Percentiles rank a stretch among this genome's conserved stretches.
Evolutionary conservation across 2,329 filamentous ascomycete species (phyloP).

Genomic region (Ceratocystis harringtonii): DNA sequence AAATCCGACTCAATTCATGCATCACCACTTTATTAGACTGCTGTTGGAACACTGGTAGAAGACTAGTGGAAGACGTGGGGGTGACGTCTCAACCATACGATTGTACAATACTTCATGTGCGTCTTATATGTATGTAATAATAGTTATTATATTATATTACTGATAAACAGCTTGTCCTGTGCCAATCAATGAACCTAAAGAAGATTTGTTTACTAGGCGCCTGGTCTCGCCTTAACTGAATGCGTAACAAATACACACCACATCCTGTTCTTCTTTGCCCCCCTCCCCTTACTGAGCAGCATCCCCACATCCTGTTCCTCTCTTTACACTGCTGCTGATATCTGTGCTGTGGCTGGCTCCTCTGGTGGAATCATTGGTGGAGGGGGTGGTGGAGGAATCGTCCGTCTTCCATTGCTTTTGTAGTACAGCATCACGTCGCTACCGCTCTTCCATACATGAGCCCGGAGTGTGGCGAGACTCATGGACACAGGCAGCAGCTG

Average conservation of each 20-base stretch:
- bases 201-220: not conserved
- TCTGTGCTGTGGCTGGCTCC: constrained; percentile 5
- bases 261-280: not conserved
- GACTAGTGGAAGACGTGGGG: not conserved
- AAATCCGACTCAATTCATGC: not conserved
- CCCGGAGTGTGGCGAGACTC: constrained; percentile 83
- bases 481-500: constrained; percentile 68
- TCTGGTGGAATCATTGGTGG: constrained; percentile 18
- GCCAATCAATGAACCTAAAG: not conserved
- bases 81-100: too few species aligned
- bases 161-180: too few species aligned
- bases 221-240: constrained; percentile 1
- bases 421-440: constrained; percentile 85
- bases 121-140: not conserved
- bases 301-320: not conserved
- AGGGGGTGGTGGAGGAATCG: constrained; percentile 30
- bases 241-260: not conserved
- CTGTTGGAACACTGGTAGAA: not conserved
- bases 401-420: constrained; percentile 76
- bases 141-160: not conserved
- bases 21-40: not conserved
- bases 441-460: constrained; percentile 89
- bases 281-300: not conserved
- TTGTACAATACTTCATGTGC: not conserved
- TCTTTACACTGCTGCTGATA: constrained; percentile 4